Conservation (phyloP, 2,329 filamentous ascomycete species). For the Stylonectria norvegica region DNA sequence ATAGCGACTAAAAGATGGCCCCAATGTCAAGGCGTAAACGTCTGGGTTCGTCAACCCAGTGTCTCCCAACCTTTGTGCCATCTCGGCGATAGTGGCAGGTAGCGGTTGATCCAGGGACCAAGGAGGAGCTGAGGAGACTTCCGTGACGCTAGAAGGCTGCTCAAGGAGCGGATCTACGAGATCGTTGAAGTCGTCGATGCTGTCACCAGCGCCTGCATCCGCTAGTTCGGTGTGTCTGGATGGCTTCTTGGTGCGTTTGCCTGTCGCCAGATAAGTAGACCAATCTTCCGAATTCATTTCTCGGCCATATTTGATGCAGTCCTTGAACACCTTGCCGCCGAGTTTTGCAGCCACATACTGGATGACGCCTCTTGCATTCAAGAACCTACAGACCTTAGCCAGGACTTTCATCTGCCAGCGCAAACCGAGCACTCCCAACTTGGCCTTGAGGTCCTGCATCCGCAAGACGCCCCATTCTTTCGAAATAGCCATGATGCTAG, state of each 20-base stretch:
- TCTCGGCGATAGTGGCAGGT: conserved; percentile 29
- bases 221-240: conserved; percentile 22
- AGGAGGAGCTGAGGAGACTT: conserved; percentile 26
- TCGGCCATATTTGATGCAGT: conserved; percentile 57
- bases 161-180: conserved; percentile 17
- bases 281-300: conserved; percentile 56
- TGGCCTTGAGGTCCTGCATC: conserved; percentile 55
- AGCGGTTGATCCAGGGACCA: conserved; percentile 37
- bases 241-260: conserved; percentile 32
- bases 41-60: conserved; percentile 36
- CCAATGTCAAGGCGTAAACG: conserved; percentile 36
- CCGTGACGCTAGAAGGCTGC: conserved; percentile 21
- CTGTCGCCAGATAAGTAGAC: conserved; percentile 52
- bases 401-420: conserved; percentile 59
- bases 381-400: conserved; percentile 56
- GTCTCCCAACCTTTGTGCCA: conserved; percentile 27
- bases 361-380: conserved; percentile 53
- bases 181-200: conserved; percentile 26
- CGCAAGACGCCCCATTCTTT: conserved; percentile 58
- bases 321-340: conserved; percentile 53
- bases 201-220: conserved; percentile 20
- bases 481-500: conserved; percentile 54
- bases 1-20: conserved; percentile 36
- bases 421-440: conserved; percentile 53
- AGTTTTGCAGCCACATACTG: conserved; percentile 57